Base-by-base conservation (phyloP, 306 rosid species). In the Medicago truncatula region DNA sequence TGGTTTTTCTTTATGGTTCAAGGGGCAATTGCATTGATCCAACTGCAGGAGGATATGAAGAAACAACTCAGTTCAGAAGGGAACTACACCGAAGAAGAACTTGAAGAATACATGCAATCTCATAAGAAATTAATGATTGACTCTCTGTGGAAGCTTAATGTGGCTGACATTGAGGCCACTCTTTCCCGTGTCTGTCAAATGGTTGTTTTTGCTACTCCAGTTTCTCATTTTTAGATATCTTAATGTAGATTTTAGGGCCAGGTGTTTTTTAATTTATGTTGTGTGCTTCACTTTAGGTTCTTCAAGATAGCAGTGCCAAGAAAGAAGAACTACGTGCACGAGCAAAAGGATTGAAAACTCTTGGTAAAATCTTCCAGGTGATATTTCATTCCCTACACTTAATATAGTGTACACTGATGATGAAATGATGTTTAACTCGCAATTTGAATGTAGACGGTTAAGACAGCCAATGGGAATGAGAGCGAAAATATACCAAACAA, bases 281-380 rank as follows among this genome's bases (percentile, higher is more conserved):
- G 50, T 81, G 65, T 82, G 61, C 46, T 86, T 84, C 59, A 34
- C 78, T 68, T 41, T 83, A 95, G 98, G 97, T 95, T 80, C 98
- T 95, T 78, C 98, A 92, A 83, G 98, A 95, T 77, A 89, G 60
- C 85, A 85, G 43, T 78, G 88, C 78, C 80, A 95, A 80, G 90
- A 95, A 89, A 81, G 98, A 95, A 86, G 98, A 92, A 76, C 89
- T 92, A 68, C 97, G 93, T 14, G 97, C 89, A 39, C 93, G 98
- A 73, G 98, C 98, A 34, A 95, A 95, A 84, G 98, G 97, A 60
- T 84, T 95, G 88, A 95, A 95, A 85, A 87, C 95, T 49, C 98
- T 95, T 65, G 98, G 98, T 67, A 95, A 89, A 92, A 90, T 95
- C 73, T 92, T 95, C 84, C 98, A 92, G 98, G 98, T 95, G 81